A percentile compares a stretch with the other conserved stretches of the same genome.
Evolutionary conservation across 2,329 filamentous ascomycete species (phyloP).

Genomic region (Paraphaeosphaeria minitans): DNA sequence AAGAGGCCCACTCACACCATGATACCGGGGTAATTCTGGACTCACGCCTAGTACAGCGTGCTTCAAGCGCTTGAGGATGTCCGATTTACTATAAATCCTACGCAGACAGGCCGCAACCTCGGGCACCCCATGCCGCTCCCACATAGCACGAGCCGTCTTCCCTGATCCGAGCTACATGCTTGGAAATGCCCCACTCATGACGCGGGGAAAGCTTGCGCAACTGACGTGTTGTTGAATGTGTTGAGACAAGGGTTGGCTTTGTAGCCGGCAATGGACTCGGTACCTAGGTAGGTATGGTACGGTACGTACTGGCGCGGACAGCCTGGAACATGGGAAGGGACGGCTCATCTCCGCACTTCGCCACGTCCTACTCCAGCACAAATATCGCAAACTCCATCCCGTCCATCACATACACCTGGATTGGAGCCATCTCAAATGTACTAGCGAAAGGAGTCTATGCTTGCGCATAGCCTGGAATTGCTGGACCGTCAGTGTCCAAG

Average conservation of each 20-base stretch:
- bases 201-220: slow-evolving; percentile 11
- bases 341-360: slow-evolving; percentile 8
- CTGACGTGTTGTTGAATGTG: slow-evolving; percentile 3
- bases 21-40: slow-evolving; percentile 2
- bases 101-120: slow-evolving; percentile 7
- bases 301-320: too few relatives aligned
- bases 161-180: slow-evolving; percentile 1
- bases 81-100: neutral
- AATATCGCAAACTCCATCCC: neutral
- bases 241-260: slow-evolving; percentile 4
- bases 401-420: neutral
- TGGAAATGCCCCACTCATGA: slow-evolving; percentile 10
- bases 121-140: neutral
- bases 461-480: neutral
- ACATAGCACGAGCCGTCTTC: neutral
- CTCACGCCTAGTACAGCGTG: neutral
- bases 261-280: slow-evolving; percentile 8
- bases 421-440: neutral
- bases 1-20: slow-evolving; percentile 27
- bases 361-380: neutral
- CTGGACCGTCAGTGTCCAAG: too few relatives aligned
- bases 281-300: too few relatives aligned
- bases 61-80: neutral
- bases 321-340: neutral
- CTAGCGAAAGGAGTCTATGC: neutral